Evolutionary conservation across 441 rosid species (phyloP).

Genomic region (Pelargonium australe): DNA sequence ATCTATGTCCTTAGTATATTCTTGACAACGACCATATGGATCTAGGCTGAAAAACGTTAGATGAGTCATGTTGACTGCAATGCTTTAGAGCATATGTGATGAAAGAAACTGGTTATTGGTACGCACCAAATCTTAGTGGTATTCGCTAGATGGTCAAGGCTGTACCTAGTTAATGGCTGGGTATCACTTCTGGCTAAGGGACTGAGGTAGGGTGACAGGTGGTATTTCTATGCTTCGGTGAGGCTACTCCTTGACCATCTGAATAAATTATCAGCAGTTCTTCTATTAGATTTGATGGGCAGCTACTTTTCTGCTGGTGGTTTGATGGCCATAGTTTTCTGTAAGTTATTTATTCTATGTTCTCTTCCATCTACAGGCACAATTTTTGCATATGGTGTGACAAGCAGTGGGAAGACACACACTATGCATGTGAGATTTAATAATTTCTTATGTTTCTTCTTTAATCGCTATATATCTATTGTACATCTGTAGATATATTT

Average conservation of each 20-base stretch:
- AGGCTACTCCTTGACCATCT: not conserved
- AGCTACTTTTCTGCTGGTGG: conserved; percentile 5
- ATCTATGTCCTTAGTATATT: not conserved
- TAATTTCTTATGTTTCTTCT: conserved; percentile 4
- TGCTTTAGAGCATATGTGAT: too few relatives aligned
- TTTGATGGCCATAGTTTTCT: conserved; percentile 9
- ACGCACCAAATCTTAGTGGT: not conserved
- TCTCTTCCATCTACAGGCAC: conserved; percentile 57
- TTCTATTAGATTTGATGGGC: conserved; percentile 11
- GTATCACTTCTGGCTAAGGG: not conserved
- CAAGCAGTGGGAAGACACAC: conserved; percentile 99
- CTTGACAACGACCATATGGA: conserved; percentile 5
- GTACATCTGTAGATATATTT: not conserved
- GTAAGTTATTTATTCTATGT: conserved; percentile 19
- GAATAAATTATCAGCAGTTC: conserved; percentile 3
- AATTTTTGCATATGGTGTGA: conserved; percentile 97
- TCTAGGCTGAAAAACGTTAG: not conserved
- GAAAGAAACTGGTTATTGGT: not conserved
- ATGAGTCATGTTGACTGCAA: too few relatives aligned
- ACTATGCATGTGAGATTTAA: conserved; percentile 87
- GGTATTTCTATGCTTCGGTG: not conserved
- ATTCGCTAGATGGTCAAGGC: not conserved
- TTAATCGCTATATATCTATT: conserved; percentile 10
- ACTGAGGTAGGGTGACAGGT: not conserved
- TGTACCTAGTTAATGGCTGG: not conserved